These are phyloP conservation scores for Balamuthia mandrillaris DNA, from an alignment of 208 protist genomes.

Conservation along the genomic window DNA sequence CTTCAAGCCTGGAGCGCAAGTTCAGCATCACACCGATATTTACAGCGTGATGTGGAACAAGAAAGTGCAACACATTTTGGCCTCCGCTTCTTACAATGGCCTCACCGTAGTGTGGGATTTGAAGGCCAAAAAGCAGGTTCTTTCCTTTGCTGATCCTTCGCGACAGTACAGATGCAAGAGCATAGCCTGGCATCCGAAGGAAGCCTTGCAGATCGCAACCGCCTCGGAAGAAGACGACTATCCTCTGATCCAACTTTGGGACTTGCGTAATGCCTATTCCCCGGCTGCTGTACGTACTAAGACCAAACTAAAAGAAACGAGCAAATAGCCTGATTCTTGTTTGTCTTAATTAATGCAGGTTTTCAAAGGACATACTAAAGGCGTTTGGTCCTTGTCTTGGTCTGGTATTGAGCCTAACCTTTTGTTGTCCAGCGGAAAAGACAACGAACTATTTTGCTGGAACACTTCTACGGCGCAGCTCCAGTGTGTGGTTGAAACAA, in stretches of 20 bases:
- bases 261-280: conserved; percentile 86
- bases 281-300: conserved; percentile 67
- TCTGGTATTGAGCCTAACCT: conserved; percentile 82
- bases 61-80: conserved; percentile 87
- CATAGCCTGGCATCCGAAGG: conserved; percentile 90
- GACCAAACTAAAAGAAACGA: not conserved
- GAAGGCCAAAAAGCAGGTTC: conserved; percentile 78
- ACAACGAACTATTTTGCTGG: conserved; percentile 91
- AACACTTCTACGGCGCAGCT: conserved; percentile 81
- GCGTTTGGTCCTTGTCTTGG: conserved; percentile 90
- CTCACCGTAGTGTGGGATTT: conserved; percentile 91
- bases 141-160: conserved; percentile 77
- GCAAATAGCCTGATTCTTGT: not conserved
- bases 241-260: conserved; percentile 93
- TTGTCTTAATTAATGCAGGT: conserved; percentile 31
- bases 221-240: conserved; percentile 84
- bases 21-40: conserved; percentile 61
- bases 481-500: conserved; percentile 66
- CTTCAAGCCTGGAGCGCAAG: conserved; percentile 75
- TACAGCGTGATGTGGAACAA: conserved; percentile 76
- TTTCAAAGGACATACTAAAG: conserved; percentile 74
- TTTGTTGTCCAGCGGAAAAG: conserved; percentile 86
- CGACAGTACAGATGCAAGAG: conserved; percentile 50
- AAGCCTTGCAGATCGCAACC: conserved; percentile 85
- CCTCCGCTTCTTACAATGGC: conserved; percentile 81